Base-by-base conservation (phyloP, 2,329 filamentous ascomycete species). In the Iodosphaeria phyllophila region DNA sequence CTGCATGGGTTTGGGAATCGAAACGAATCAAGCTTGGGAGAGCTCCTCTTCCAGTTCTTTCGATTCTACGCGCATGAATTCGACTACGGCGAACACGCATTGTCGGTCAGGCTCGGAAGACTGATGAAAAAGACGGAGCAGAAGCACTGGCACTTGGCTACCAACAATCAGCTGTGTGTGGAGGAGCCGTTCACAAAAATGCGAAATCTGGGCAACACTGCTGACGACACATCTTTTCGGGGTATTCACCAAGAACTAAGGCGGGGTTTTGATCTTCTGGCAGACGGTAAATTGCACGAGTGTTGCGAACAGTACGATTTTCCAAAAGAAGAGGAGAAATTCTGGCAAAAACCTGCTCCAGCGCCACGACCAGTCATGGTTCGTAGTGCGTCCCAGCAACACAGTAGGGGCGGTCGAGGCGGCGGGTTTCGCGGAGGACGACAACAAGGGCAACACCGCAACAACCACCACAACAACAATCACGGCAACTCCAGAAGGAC, bases 21-120 rank as follows among this genome's bases (percentile, higher is more conserved):
- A 36, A 98, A 95, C 46, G 77, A 74, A 40, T 79, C 91, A 32
- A 74, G 74, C 1, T 47, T 89, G 15, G 86, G 84, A 4, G 68
- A 83, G 32, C 61, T 98, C n/a, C 56, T 98, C 2, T 98, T 95
- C 39, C 68, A 84, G 20, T 98, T 98, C 51, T 98, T 95, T 50
- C 74, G 82, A 22, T 83, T 86, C 40, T 98, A 93, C 42, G 86
- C 78, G 2, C 75, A 93, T 48, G 84, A 93, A 46, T 71, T 95
- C 32, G 74, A 95, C 43, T 95, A 89, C 42, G 76, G 84, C 37
- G 78, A 74, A 32, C 60, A 70, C 33, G 83, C 80, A 7, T 58
- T 95, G 19, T 95, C 89, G 1, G 74, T 98, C 24, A 72, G 84
- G 13, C 64, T 77, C 37, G 89, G 86, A 8, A 75, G 66, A 38